A percentile compares a stretch with the other conserved stretches of the same genome.
Conservation (phyloP, 208 protist genomes). For the Herpetomonas tarakana region DNA sequence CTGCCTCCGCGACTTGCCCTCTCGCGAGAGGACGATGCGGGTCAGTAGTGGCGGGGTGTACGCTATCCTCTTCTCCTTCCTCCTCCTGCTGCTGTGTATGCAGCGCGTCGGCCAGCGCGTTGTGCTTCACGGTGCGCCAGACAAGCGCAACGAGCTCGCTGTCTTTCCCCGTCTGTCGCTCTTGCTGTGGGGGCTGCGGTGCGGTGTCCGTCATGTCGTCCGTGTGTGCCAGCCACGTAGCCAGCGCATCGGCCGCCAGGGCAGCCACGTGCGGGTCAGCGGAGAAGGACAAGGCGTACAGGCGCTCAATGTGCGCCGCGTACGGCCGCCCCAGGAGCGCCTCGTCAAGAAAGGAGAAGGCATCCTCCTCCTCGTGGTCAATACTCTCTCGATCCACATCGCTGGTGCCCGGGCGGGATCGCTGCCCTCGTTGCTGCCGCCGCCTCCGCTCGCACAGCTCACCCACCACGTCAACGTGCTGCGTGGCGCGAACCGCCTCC, state of each 20-base stretch:
- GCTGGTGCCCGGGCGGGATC: not conserved
- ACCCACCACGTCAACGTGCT: not conserved
- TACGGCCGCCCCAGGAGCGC: conserved; percentile 2
- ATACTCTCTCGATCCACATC: not conserved
- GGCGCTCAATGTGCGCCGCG: not conserved
- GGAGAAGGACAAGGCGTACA: not conserved
- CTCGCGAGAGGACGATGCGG: too few species aligned
- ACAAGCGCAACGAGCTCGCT: too few species aligned
- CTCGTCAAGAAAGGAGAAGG: not conserved
- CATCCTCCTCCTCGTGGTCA: not conserved
- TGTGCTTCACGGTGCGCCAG: too few species aligned
- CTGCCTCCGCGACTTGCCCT: too few species aligned
- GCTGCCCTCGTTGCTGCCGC: not conserved
- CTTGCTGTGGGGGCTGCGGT: too few species aligned
- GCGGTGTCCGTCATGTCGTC: too few species aligned
- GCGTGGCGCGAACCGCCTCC: not conserved
- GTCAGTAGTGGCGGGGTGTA: too few species aligned
- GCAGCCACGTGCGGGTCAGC: conserved; percentile 1
- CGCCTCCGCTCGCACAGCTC: not conserved
- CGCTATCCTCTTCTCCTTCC: too few species aligned
- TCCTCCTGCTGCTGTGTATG: too few species aligned
- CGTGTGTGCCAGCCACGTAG: not conserved
- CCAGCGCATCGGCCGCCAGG: conserved; percentile 1
- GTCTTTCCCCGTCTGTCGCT: too few species aligned
- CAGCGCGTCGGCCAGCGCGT: too few species aligned